Evolutionary conservation across 176 grass and related monocot genomes (phyloP), one percentile per base, ranked within the genome.

Genomic region (Oryza australiensis): DNA sequence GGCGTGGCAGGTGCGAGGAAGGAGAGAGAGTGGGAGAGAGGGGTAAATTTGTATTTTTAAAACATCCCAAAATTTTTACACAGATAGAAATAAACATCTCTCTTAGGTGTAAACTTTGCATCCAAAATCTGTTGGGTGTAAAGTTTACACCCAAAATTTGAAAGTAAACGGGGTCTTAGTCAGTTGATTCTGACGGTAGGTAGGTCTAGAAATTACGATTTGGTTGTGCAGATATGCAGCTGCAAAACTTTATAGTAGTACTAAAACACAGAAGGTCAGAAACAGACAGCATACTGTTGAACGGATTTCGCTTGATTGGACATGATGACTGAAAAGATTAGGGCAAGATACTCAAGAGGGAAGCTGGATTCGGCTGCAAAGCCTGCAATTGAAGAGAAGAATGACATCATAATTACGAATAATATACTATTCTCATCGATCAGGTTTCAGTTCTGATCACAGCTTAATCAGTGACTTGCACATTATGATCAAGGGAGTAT

Each of bases 391-490:
- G 18, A 84, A 23, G 57, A 70, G 28, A 51, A 80, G 30, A 30
- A 3, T 9, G 23, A 2, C 16, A 23, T 23, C 27, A 64, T 68
- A 41, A 70, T 80, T 80, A 64, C 43, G 37, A 18, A 12, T 27
- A 72, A 73, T 11, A 1, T 32, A 40, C 65, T 37, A 72, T 62
- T 82, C 66, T 49, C 72, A 72, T 62, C 42, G 60, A 86, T 43
- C 78, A 81, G 73, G 60, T 29, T 41, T 40, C 57, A 40, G 37
- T 48, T 74, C 83, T 69, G 62, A 51, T 74, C 78, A 78, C 79
- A 78, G 20, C 53, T 37, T 68, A 74, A 51, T 64, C 60, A 74
- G 48, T 64, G 20, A 70, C 24, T 60, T 67, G 24, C 34, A 65
- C 14, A 82, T 66, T 34, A 72, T 32, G 33, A 55, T n/a, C 51